These are phyloP conservation scores for Saposhnikovia divaricata DNA, from an alignment of 129 eudicot genomes.

Conservation along the genomic window DNA sequence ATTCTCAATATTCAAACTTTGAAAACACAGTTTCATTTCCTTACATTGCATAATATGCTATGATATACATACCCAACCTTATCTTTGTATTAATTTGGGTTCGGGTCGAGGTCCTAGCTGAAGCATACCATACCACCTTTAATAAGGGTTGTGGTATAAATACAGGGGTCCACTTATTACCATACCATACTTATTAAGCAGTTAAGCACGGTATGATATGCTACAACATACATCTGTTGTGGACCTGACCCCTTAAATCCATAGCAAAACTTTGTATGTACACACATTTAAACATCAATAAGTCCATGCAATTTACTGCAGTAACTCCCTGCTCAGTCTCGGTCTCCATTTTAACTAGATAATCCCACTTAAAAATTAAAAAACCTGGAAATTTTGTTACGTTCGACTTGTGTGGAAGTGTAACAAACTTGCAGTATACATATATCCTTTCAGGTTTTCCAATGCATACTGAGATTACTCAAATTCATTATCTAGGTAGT, in stretches of 20 bases:
- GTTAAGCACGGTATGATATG: too few relatives aligned
- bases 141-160: too few relatives aligned
- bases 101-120: too few relatives aligned
- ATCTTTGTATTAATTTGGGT: neutral
- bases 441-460: neutral
- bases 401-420: neutral
- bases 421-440: neutral
- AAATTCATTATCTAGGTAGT: neutral
- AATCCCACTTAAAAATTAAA: neutral
- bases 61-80: neutral
- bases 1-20: neutral
- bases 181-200: too few relatives aligned
- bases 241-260: neutral
- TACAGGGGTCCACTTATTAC: too few relatives aligned
- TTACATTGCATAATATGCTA: neutral
- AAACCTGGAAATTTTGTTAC: neutral
- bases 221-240: too few relatives aligned
- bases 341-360: neutral
- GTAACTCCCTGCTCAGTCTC: neutral
- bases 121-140: too few relatives aligned
- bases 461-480: neutral
- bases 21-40: too few relatives aligned
- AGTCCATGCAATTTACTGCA: neutral
- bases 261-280: neutral
- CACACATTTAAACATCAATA: constrained; percentile 1